phyloP scores from a whole-genome alignment of 148 eudicot genomes.

The Rheum nobile region DNA sequence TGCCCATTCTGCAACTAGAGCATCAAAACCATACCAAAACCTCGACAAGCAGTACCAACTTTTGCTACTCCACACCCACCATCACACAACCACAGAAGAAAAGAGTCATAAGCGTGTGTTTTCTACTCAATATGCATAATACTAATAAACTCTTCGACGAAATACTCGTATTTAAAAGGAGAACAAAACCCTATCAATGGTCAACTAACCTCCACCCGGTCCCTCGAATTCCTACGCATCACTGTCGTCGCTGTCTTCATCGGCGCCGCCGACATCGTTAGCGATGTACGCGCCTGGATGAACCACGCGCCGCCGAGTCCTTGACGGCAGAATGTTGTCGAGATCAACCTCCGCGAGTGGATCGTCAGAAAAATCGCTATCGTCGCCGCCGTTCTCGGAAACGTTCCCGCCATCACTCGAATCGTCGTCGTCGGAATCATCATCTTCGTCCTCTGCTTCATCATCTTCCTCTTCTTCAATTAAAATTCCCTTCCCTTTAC shows the following conservation, averaged over 20 bases:
- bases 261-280: slow-evolving; percentile 11
- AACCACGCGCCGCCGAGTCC: slow-evolving; percentile 43
- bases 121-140: neutral
- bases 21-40: slow-evolving; percentile 1
- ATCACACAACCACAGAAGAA: neutral
- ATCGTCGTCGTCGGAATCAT: neutral
- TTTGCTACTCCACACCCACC: neutral
- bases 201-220: neutral
- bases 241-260: slow-evolving; percentile 8
- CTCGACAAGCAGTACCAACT: neutral
- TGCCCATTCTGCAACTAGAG: neutral
- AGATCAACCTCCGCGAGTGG: slow-evolving; percentile 82
- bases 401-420: slow-evolving; percentile 1
- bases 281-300: slow-evolving; percentile 34
- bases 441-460: neutral
- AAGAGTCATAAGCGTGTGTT: neutral
- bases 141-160: neutral
- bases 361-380: slow-evolving; percentile 56
- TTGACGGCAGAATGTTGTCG: slow-evolving; percentile 69
- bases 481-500: slow-evolving; percentile 8
- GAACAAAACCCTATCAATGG: slow-evolving; percentile 5
- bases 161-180: neutral
- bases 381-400: slow-evolving; percentile 3
- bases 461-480: slow-evolving; percentile 7
- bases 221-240: slow-evolving; percentile 2